Evolutionary conservation across 371 early-diverging fungal genomes (phyloP).

Genomic region (Dichotomocladium elegans): DNA sequence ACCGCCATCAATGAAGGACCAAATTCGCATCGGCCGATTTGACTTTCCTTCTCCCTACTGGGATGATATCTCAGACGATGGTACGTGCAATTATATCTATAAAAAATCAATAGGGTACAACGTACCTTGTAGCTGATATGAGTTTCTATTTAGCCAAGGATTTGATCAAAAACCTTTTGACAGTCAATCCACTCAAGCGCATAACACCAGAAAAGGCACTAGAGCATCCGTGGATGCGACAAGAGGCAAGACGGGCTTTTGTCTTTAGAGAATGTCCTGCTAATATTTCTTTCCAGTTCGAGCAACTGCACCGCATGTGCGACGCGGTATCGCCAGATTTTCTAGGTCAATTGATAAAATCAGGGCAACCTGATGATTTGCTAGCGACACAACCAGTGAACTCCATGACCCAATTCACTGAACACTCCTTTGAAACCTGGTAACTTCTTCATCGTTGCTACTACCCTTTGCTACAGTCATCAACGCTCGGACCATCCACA

Average conservation of each 20-base stretch:
- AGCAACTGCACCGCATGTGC: not conserved
- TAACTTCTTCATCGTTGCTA: too few relatives aligned
- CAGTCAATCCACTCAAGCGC: constrained; percentile 44
- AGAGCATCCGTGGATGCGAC: not conserved
- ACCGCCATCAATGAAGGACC: constrained; percentile 34
- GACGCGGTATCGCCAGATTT: not conserved
- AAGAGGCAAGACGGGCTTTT: not conserved
- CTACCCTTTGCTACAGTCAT: not conserved
- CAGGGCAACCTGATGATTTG: not conserved
- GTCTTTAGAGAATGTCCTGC: too few relatives aligned
- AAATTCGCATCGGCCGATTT: constrained; percentile 79
- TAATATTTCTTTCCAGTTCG: not conserved
- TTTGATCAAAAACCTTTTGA: constrained; percentile 54
- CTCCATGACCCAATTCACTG: not conserved
- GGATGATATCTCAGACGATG: constrained; percentile 74
- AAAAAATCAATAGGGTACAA: not conserved
- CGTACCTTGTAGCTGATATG: not conserved
- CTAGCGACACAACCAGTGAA: not conserved
- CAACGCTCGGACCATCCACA: too few relatives aligned
- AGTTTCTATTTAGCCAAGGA: constrained; percentile 45
- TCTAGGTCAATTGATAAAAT: not conserved
- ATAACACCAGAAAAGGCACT: constrained; percentile 40
- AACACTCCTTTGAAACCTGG: not conserved
- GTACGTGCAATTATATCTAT: constrained; percentile 16
- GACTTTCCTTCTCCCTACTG: constrained; percentile 81